phyloP scores from a whole-genome alignment of 805 yeast genomes.

The Jamesozyma gamospora region DNA sequence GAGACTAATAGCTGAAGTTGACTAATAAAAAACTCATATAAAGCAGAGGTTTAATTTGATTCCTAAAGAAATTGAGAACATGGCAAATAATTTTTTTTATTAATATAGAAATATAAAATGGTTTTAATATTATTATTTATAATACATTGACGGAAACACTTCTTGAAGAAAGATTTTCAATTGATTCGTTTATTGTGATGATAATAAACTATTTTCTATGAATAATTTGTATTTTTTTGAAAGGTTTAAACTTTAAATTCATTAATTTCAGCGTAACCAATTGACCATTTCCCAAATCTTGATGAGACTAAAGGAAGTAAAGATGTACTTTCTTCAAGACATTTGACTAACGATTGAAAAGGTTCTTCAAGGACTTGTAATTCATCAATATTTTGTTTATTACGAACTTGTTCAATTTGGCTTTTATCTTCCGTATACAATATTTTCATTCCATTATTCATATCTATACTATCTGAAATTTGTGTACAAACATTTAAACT shows the following conservation, averaged over 20 bases:
- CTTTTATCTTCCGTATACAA: conserved; percentile 10
- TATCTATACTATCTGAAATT: conserved; percentile 3
- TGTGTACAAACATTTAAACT: conserved; percentile 16
- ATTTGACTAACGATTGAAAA: conserved; percentile 8
- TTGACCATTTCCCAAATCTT: conserved; percentile 16
- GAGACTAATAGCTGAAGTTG: no score
- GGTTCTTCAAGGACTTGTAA: conserved; percentile 9
- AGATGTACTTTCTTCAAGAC: conserved; percentile 7
- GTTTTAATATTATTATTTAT: no score
- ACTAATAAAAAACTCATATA: no score
- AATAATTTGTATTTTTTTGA: no score
- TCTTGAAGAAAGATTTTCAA: no score
- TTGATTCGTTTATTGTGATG: no score
- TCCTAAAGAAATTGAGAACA: no score
- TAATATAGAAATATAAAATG: no score
- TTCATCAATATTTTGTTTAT: conserved; percentile 16
- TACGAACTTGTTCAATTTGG: background rate
- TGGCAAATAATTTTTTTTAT: no score
- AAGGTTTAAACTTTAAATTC: background rate
- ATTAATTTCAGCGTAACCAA: conserved; percentile 11
- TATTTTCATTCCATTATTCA: conserved; percentile 18
- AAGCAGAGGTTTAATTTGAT: no score
- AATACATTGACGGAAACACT: no score
- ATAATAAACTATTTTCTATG: no score
- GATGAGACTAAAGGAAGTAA: conserved; percentile 9